Base-by-base conservation (phyloP, 768 basidiomycete genomes). In the Cystobasidium ongulense region DNA sequence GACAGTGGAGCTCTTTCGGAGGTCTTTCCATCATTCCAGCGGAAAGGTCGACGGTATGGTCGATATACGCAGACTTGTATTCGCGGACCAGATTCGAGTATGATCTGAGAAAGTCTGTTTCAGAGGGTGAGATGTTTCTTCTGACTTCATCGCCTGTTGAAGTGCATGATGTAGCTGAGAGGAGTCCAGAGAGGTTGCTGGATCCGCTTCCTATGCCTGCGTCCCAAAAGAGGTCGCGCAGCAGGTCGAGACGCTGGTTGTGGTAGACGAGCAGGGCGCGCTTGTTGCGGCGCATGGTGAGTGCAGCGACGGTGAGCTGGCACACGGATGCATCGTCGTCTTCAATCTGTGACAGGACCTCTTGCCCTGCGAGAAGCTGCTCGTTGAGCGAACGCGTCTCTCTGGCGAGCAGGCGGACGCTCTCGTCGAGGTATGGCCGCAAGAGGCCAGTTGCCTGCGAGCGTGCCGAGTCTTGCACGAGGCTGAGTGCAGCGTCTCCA, bases 221-320 rank as follows among this genome's bases (percentile, higher is more conserved):
- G 15, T 86, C 83, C 95, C 95, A 98, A 82, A 91, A 96, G 83
- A 90, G 85, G 78, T 92, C 88, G 73, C 88, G 86, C 65, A 98
- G 86, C 65, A 88, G 87, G 79, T 91, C 89, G 43, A 91, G 82
- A 70, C 95, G 86, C 82, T 93, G 91, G 29, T 86, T 83, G 81
- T 97, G 92, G 82, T 98, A 99, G 0, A 92, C 92, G 54, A 97
- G 86, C 1, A 98, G 85, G 80, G 91, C 92, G n/a, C 96, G 89
- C 81, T 95, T 96, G 84, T 98, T 96, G 75, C 93, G 87, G 46
- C 88, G 84, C 77, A 95, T 89, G 41, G 91, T 88, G 8, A 94
- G 90, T 81, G 95, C 91, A 80, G 90, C 88, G 78, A 97, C 86
- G 77, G 91, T 86, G 75, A 94, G 83, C 23, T 88, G 86, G 23